Evolutionary conservation across 352 stramenopile species (phyloP).

Genomic region (Phytopythium montanum): DNA sequence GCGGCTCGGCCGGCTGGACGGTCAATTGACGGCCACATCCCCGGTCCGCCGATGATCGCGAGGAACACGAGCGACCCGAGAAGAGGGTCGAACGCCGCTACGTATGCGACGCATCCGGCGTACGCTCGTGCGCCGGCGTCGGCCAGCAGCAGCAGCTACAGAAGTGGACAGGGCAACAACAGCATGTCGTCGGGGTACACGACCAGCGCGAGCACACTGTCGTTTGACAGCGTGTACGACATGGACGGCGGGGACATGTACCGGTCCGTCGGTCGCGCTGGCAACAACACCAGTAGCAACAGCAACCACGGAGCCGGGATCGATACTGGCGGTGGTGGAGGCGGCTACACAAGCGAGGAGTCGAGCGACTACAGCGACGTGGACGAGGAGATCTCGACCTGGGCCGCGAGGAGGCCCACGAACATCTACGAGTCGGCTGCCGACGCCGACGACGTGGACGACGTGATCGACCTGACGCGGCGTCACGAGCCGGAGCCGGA

Average conservation of each 20-base stretch:
- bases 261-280: slow-evolving; percentile 11
- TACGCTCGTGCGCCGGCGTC: not conserved
- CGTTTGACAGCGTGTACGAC: slow-evolving; percentile 28
- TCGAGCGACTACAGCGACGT: slow-evolving; percentile 19
- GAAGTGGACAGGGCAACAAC: not conserved
- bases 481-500: slow-evolving; percentile 17
- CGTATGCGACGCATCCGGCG: not conserved
- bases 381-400: slow-evolving; percentile 15
- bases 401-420: slow-evolving; percentile 3
- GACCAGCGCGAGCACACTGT: slow-evolving; percentile 16
- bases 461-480: slow-evolving; percentile 34
- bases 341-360: slow-evolving; percentile 18
- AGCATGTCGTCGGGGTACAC: slow-evolving; percentile 9
- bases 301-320: too few relatives aligned
- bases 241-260: slow-evolving; percentile 23
- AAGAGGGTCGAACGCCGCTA: not conserved
- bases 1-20: slow-evolving; percentile 7
- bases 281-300: not conserved
- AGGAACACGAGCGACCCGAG: slow-evolving; percentile 12
- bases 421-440: slow-evolving; percentile 22
- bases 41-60: slow-evolving; percentile 7
- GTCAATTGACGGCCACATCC: slow-evolving; percentile 13
- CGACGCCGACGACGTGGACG: slow-evolving; percentile 18
- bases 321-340: not conserved
- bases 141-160: slow-evolving; percentile 1